Evolutionary conservation across 768 basidiomycete species (phyloP).

Genomic region (Tricholoma bakamatsutake): DNA sequence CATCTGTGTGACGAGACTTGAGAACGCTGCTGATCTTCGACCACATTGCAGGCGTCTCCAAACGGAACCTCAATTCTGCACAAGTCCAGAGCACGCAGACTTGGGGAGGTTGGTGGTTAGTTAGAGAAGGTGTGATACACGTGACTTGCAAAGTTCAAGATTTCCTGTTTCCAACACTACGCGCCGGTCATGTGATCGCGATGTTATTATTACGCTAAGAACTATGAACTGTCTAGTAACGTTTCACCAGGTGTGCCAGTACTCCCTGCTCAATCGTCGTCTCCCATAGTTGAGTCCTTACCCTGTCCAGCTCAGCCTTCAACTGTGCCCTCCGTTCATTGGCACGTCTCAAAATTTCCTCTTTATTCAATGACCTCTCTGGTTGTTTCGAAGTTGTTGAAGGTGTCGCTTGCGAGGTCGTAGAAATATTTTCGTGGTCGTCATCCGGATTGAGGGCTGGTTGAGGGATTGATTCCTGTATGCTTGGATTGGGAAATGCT

Average conservation of each 20-base stretch:
- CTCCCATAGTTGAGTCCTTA: slow-evolving; percentile 71
- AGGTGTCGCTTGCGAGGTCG: neutral
- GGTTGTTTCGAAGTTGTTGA: neutral
- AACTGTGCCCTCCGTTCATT: slow-evolving; percentile 47
- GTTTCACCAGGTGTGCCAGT: slow-evolving; percentile 41
- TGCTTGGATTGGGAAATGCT: neutral
- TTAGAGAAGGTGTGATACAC: slow-evolving; percentile 9
- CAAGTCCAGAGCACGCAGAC: neutral
- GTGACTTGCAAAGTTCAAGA: slow-evolving; percentile 10
- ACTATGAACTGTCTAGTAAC: slow-evolving; percentile 5
- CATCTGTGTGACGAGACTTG: slow-evolving; percentile 32
- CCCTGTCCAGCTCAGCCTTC: slow-evolving; percentile 47
- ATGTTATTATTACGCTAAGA: neutral
- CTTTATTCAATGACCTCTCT: slow-evolving; percentile 23
- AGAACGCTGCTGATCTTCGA: slow-evolving; percentile 54
- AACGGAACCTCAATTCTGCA: neutral
- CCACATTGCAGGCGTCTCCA: slow-evolving; percentile 40
- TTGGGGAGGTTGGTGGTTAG: slow-evolving; percentile 4
- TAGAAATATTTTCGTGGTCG: neutral
- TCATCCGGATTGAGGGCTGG: neutral
- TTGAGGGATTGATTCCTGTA: neutral
- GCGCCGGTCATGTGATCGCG: slow-evolving; percentile 20
- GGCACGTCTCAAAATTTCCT: slow-evolving; percentile 46
- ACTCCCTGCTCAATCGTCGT: slow-evolving; percentile 65
- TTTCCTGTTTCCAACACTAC: slow-evolving; percentile 17